Base-by-base conservation (phyloP, 2,329 filamentous ascomycete species). In the Penicillium sp. region DNA sequence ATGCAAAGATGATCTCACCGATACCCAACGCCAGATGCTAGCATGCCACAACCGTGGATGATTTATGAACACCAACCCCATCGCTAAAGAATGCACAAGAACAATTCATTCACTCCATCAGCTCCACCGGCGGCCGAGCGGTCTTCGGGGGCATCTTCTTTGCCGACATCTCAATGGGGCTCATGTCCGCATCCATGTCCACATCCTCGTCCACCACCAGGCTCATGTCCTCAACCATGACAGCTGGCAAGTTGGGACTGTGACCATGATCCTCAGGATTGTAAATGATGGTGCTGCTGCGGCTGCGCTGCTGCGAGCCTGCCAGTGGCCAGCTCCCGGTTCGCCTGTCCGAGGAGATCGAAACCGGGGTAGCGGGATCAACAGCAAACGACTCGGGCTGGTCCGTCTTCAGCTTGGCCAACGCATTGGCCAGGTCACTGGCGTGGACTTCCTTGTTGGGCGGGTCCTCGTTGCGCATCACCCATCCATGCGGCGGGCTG, bases 371-470 rank as follows among this genome's bases (percentile, higher is more conserved):
- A n/a, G 52, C 53, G 3, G 59, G 62, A 7, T 63, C 60, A 7
- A 47, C 43, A 3, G 36, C 42, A 30, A 36, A 45, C 7, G 46
- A 36, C 32, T 41, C 46, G 7, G 32, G 9, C 7, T 55, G 53
- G 20, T 61, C 50, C 1, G 59, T 65, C 41, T 65, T 59, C 39
- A 84, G 60, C 43, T 70, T 74, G 11, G 73, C 66, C 36, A 84
- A 60, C 11, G 80, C 80, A 2, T 65, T 59, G 0, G 77, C 78
- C 27, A 84, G 66, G 56, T 84, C 80, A 39, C 76, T 74, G 0
- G 80, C 78, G 53, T 83, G 79, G 7, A 81, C 79, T 41, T 81
- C 74, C 62, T 79, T 82, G 62, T 84, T 84, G 4, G 80, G 80
- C 8, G 80, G 76, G 17, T 79, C 80, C 57, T 84, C 80, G 41